Base-by-base conservation (phyloP, 139 green algal genomes). In the Closterium sp. region DNA sequence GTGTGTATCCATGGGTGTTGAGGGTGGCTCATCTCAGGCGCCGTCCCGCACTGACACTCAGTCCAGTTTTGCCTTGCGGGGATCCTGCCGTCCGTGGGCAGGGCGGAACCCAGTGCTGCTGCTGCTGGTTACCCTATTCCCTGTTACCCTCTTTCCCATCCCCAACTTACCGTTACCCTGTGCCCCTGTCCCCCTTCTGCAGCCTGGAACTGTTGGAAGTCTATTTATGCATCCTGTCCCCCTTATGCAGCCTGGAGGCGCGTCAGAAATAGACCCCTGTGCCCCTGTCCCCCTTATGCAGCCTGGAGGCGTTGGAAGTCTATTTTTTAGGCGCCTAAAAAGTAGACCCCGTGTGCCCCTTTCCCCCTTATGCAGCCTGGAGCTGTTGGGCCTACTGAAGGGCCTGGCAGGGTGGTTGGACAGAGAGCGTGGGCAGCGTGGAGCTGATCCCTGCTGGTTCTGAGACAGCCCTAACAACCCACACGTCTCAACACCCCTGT, bases 21-120 rank as follows among this genome's bases (percentile, higher is more conserved):
- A 89, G 21, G 19, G 19, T 89, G 85, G 19, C n/a, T n/a, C 4
- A 4, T 85, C 34, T 32, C 55, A 93, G 16, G 94, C 94, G 33
- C 90, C 96, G 23, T 86, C 86, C 23, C 93, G 94, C 36, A 96
- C 96, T 36, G 94, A 96, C 85, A 95, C 94, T 32, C 94, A 97
- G 93, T 97, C 33, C 94, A 97, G 55, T 97, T 97, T 91, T 97
- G 97, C 94, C 91, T 96, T n/a, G n/a, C n/a, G 30, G 96, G 96
- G 69, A 96, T 97, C 81, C 93, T 97, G 87, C 86, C 97, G 90
- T 94, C 94, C 2, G 30, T 32, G 30, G 81, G 81, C 81, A 34
- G 81, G n/a, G n/a, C n/a, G n/a, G n/a, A n/a, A n/a, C n/a, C n/a
- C n/a, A n/a, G n/a, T n/a, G n/a, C n/a, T n/a, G n/a, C n/a, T n/a